These are phyloP conservation scores for Phytophthora pistaciae DNA, from an alignment of 352 stramenopile genomes.

Conservation along the genomic window DNA sequence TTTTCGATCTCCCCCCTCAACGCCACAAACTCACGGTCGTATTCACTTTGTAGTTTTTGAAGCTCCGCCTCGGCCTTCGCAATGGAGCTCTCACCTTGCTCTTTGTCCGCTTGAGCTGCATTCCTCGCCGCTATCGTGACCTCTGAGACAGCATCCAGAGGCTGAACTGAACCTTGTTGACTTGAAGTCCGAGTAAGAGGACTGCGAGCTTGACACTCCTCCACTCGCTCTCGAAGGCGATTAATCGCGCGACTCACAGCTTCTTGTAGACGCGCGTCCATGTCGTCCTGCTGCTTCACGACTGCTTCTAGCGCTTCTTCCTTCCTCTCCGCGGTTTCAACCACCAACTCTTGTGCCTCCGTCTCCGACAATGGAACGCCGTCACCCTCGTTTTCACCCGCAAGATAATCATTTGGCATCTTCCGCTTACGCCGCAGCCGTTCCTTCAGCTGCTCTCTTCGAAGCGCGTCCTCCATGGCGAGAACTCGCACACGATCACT, in stretches of 20 bases:
- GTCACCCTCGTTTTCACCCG: not conserved
- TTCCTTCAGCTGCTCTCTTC: conserved; percentile 41
- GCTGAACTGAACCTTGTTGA: not conserved
- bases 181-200: not conserved
- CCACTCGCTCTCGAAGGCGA: conserved; percentile 21
- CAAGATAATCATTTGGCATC: not conserved
- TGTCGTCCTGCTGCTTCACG: conserved; percentile 49
- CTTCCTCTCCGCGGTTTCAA: conserved; percentile 19
- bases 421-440: conserved; percentile 34
- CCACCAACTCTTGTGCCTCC: conserved; percentile 16
- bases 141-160: conserved; percentile 1
- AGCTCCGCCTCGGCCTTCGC: conserved; percentile 20
- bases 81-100: conserved; percentile 12
- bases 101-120: conserved; percentile 16
- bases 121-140: conserved; percentile 1
- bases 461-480: conserved; percentile 36
- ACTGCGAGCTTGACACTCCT: conserved; percentile 1
- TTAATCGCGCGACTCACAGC: conserved; percentile 18
- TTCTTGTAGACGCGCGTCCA: conserved; percentile 37
- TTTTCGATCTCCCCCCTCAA: conserved; percentile 27
- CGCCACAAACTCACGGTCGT: conserved; percentile 19
- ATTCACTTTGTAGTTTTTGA: conserved; percentile 27
- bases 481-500: conserved; percentile 33
- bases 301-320: conserved; percentile 43
- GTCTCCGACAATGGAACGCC: not conserved